Conservation (phyloP, 2,329 filamentous ascomycete species). For the Colletotrichum scovillei region DNA sequence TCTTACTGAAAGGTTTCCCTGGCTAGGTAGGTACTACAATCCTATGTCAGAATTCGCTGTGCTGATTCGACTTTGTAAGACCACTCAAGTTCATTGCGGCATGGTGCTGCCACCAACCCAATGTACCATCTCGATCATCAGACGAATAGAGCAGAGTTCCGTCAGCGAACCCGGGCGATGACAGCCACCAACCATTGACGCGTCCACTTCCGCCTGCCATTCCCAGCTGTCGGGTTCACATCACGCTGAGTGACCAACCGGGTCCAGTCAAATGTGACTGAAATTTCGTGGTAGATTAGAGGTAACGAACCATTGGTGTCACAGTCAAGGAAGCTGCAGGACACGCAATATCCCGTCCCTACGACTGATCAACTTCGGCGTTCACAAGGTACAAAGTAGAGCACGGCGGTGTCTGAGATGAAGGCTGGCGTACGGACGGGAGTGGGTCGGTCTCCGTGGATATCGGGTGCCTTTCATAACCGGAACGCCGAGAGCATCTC, state of each 20-base stretch:
- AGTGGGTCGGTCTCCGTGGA: background rate
- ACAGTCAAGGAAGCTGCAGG: background rate
- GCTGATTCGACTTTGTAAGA: background rate
- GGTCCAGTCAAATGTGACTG: background rate
- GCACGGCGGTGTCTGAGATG: background rate
- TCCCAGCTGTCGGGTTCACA: conserved; percentile 11
- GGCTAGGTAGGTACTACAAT: too few species aligned
- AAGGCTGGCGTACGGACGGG: background rate
- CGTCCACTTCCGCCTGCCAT: background rate
- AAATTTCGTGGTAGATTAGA: conserved; percentile 7
- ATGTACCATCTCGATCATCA: background rate
- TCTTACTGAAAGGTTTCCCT: background rate
- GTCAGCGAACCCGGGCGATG: background rate
- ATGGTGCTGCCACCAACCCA: background rate
- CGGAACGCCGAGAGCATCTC: background rate
- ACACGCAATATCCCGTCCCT: background rate
- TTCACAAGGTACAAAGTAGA: background rate
- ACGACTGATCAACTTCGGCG: background rate
- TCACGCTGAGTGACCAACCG: background rate
- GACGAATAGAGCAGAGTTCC: background rate
- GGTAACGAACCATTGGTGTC: conserved; percentile 8
- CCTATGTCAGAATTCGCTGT: background rate
- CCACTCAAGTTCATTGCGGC: background rate
- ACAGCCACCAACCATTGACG: background rate
- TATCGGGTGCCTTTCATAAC: background rate